Conservation (phyloP, 2,329 filamentous ascomycete species). For the Penicillium polonicum region DNA sequence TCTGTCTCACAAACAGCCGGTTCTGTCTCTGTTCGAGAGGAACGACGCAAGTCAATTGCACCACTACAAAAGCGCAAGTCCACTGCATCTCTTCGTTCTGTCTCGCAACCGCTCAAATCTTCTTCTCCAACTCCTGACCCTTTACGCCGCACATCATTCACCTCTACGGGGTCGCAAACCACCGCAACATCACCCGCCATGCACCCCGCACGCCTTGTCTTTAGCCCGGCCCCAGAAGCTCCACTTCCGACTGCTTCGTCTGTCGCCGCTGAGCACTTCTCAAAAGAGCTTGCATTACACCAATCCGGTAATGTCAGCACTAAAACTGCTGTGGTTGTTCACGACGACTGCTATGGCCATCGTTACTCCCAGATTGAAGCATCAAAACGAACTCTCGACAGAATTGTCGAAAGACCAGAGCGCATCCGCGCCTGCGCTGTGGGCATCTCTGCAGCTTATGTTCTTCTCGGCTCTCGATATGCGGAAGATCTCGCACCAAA, state of each 20-base stretch:
- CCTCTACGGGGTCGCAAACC: conserved; percentile 29
- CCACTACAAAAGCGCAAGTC: conserved; percentile 42
- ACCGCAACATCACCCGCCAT: conserved; percentile 25
- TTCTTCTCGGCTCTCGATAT: conserved; percentile 81
- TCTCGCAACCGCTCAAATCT: conserved; percentile 27
- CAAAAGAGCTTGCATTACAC: conserved; percentile 66
- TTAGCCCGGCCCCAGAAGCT: conserved; percentile 23
- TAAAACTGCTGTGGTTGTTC: conserved; percentile 78
- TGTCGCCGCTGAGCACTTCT: conserved; percentile 68
- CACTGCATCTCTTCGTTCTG: conserved; percentile 39
- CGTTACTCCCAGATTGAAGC: conserved; percentile 78
- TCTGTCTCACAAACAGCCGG: conserved; percentile 25
- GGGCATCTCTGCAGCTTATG: conserved; percentile 82
- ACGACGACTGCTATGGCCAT: conserved; percentile 94
- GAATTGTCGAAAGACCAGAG: conserved; percentile 92
- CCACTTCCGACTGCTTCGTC: conserved; percentile 49
- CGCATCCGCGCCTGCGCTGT: conserved; percentile 79
- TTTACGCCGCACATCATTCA: conserved; percentile 38
- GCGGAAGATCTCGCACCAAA: conserved; percentile 68
- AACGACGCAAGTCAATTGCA: conserved; percentile 36
- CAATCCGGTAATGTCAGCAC: conserved; percentile 46
- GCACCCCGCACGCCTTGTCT: conserved; percentile 28
- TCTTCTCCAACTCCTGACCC: conserved; percentile 33
- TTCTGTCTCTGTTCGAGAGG: conserved; percentile 38
- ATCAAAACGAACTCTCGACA: conserved; percentile 66